Evolutionary conservation across 2,329 filamentous ascomycete species (phyloP).

Genomic region (Tolypocladium guangdongense): DNA sequence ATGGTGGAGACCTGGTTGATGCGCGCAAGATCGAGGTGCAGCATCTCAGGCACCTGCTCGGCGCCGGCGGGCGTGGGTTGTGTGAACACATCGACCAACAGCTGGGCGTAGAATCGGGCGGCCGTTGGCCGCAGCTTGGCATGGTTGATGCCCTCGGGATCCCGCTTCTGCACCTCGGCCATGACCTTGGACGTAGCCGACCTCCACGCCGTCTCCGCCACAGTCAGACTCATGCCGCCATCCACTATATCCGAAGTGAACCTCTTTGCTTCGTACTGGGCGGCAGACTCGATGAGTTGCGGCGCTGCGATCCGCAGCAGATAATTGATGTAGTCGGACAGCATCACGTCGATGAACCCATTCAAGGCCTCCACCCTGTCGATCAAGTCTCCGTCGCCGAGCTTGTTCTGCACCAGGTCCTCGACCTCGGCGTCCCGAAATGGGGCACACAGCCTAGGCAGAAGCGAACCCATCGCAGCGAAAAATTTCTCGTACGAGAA

Average conservation of each 20-base stretch:
- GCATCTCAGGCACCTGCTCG: slow-evolving; percentile 58
- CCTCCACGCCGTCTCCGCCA: slow-evolving; percentile 57
- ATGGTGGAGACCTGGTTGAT: slow-evolving; percentile 32
- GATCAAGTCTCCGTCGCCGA: slow-evolving; percentile 53
- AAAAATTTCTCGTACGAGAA: slow-evolving; percentile 81
- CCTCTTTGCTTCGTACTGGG: slow-evolving; percentile 62
- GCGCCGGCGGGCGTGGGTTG: slow-evolving; percentile 44
- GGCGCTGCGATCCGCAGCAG: slow-evolving; percentile 62
- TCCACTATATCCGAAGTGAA: slow-evolving; percentile 56
- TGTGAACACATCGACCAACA: slow-evolving; percentile 66
- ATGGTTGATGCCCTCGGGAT: slow-evolving; percentile 56
- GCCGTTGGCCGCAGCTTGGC: slow-evolving; percentile 51
- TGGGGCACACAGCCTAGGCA: slow-evolving; percentile 72
- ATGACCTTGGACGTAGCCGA: slow-evolving; percentile 52
- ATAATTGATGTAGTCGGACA: slow-evolving; percentile 76
- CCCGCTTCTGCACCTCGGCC: slow-evolving; percentile 54
- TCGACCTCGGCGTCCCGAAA: slow-evolving; percentile 70
- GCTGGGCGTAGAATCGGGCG: slow-evolving; percentile 64
- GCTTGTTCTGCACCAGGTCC: slow-evolving; percentile 50
- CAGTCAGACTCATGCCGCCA: slow-evolving; percentile 40
- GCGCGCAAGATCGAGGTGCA: slow-evolving; percentile 56
- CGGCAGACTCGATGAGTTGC: slow-evolving; percentile 58
- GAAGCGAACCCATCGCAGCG: slow-evolving; percentile 58
- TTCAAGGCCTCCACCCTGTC: slow-evolving; percentile 67
- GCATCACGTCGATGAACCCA: slow-evolving; percentile 64